Percentiles rank a stretch among this genome's conserved stretches.
These are phyloP conservation scores for Capsaspora owczarzaki DNA, from an alignment of 78 protist species.

Conservation along the genomic window DNA sequence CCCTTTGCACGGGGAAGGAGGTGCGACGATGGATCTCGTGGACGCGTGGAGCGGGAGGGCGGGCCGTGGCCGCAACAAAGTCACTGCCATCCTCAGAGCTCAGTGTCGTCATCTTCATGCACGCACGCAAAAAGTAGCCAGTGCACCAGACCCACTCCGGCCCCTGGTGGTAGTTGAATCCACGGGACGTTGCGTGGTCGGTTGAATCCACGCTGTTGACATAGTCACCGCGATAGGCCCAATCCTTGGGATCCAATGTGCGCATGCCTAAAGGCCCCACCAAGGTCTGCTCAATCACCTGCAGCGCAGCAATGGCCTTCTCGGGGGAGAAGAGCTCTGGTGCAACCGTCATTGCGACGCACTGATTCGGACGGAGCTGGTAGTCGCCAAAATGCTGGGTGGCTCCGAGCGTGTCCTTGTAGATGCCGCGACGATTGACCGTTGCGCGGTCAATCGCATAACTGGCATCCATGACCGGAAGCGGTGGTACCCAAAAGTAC, in stretches of 20 bases:
- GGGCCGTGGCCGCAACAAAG: too few relatives aligned
- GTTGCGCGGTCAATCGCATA: constrained; percentile 12
- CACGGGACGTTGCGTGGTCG: constrained; percentile 56
- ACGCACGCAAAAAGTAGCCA: constrained; percentile 61
- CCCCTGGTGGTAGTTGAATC: constrained; percentile 81
- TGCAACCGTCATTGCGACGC: constrained; percentile 79
- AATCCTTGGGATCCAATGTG: constrained; percentile 62
- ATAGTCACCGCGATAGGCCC: constrained; percentile 65
- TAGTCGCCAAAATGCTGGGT: constrained; percentile 39
- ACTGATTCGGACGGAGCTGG: constrained; percentile 78
- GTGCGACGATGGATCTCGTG: too few relatives aligned
- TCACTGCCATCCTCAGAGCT: too few relatives aligned
- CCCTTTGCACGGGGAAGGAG: too few relatives aligned
- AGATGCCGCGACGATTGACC: constrained; percentile 69
- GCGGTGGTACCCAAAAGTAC: constrained; percentile 54
- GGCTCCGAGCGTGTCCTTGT: constrained; percentile 58
- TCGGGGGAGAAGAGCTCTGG: constrained; percentile 11
- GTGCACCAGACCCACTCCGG: constrained; percentile 71
- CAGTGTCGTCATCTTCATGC: too few relatives aligned
- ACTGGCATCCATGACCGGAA: constrained; percentile 14
- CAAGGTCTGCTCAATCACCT: constrained; percentile 1
- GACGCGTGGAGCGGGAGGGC: too few relatives aligned
- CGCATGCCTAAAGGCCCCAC: constrained; percentile 67
- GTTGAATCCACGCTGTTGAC: constrained; percentile 57
- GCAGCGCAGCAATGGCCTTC: constrained; percentile 8